Conservation (phyloP, 2,329 filamentous ascomycete species). For the Xylariaceae sp. region DNA sequence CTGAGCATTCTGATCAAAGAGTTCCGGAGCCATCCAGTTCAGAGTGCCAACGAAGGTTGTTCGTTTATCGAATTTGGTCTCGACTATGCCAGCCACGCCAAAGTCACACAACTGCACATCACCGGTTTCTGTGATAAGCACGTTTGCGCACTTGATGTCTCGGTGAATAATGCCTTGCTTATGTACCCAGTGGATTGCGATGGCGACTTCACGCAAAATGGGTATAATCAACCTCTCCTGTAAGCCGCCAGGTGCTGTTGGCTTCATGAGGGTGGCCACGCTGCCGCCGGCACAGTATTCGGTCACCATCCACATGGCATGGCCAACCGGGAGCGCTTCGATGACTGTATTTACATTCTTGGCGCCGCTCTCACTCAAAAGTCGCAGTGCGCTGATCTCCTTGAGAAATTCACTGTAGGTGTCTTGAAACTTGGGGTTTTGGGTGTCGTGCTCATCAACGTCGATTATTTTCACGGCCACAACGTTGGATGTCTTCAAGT, state of each 20-base stretch:
- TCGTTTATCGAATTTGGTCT: conserved; percentile 69
- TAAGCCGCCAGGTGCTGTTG: conserved; percentile 60
- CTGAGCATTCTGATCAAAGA: conserved; percentile 59
- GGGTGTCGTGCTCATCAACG: conserved; percentile 69
- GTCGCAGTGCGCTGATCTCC: conserved; percentile 63
- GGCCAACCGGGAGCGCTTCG: conserved; percentile 70
- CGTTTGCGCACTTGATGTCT: conserved; percentile 72
- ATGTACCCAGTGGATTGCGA: conserved; percentile 63
- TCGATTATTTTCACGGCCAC: conserved; percentile 81
- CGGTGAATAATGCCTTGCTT: conserved; percentile 64
- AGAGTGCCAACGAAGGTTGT: conserved; percentile 78
- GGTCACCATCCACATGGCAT: conserved; percentile 82
- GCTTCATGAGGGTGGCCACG: conserved; percentile 66
- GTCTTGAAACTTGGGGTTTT: conserved; percentile 59
- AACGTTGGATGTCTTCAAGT: conserved; percentile 43
- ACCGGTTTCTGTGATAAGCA: conserved; percentile 71
- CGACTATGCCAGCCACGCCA: conserved; percentile 73
- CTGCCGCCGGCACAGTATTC: conserved; percentile 83
- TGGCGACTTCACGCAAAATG: conserved; percentile 60
- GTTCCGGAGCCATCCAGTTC: conserved; percentile 82
- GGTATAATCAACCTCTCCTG: conserved; percentile 66
- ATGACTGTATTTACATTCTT: conserved; percentile 78
- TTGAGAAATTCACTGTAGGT: conserved; percentile 66
- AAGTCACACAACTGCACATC: conserved; percentile 79
- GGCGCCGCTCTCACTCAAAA: conserved; percentile 67